phyloP scores from a whole-genome alignment of 2,329 filamentous ascomycete species.

The Neoscytalidium dimidiatum region DNA sequence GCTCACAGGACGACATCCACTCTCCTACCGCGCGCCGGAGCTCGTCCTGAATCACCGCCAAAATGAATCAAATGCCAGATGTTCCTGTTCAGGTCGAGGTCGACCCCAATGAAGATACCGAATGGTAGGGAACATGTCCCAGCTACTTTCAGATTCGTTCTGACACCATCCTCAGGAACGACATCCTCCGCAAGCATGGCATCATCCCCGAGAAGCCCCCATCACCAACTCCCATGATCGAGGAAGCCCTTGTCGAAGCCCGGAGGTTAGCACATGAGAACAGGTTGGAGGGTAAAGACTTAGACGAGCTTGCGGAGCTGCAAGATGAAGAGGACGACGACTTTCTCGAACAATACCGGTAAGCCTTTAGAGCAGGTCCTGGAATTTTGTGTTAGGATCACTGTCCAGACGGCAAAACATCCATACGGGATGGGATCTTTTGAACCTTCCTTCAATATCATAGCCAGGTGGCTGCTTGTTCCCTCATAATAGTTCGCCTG shows the following conservation, averaged over 20 bases:
- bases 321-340: slow-evolving; percentile 95
- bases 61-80: slow-evolving; percentile 47
- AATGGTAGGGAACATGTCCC: slow-evolving; percentile 66
- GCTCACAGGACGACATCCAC: not conserved
- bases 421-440: too few relatives aligned
- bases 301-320: slow-evolving; percentile 89
- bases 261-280: slow-evolving; percentile 86
- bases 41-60: slow-evolving; percentile 17
- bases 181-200: slow-evolving; percentile 94
- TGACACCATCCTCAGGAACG: slow-evolving; percentile 69
- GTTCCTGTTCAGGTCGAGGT: slow-evolving; percentile 76
- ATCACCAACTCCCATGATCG: slow-evolving; percentile 91
- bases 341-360: slow-evolving; percentile 84
- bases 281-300: slow-evolving; percentile 86
- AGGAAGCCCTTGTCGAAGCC: slow-evolving; percentile 88
- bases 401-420: not conserved
- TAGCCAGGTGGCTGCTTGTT: too few relatives aligned
- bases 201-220: slow-evolving; percentile 97
- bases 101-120: slow-evolving; percentile 94
- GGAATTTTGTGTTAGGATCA: not conserved
- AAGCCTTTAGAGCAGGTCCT: not conserved
- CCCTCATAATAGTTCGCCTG: too few relatives aligned
- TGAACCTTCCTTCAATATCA: too few relatives aligned
- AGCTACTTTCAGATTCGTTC: slow-evolving; percentile 8
- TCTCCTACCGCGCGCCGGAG: not conserved